Evolutionary conservation across 140 eudicot genomes (phyloP), one percentile per base, ranked within the genome.

Genomic region (Erigeron philadelphicus): DNA sequence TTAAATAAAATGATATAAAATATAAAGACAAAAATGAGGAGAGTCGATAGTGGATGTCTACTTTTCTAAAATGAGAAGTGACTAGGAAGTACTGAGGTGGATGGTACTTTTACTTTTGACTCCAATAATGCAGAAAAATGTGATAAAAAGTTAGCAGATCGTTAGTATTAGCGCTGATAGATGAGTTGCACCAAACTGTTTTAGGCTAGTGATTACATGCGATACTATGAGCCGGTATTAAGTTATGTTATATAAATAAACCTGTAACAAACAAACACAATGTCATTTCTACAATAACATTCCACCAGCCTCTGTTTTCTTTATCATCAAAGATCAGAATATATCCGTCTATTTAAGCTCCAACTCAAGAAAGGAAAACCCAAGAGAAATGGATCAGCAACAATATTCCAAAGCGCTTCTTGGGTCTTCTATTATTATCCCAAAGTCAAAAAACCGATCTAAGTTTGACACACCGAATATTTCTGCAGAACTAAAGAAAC

Each of bases 371-470:
- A 55, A 6, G 21, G 23, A 63, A 69, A 63, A 17, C 55, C 18
- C 11, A 10, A 77, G 25, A 59, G 66, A 71, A 31, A 81, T 76
- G 85, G 79, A 76, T 65, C 64, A 71, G 58, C 72, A 75, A 57
- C 61, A 69, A 4, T 68, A 58, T 70, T 68, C 68, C 59, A 61
- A 67, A 72, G 67, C 68, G 6, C 81, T 80, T 80, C 72, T 80
- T 42, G 73, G 17, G 71, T 72, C 75, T 71, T 35, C 79, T 61
- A 11, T 50, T 44, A 55, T 57, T 11, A 38, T 56, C 73, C 78
- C 66, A 60, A 49, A 55, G 23, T 71, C 79, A 17, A 75, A 44
- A 61, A 38, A 54, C 46, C 19, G 4, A 18, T 42, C 41, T 7
- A 76, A 61, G 63, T 54, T 62, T 61, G 38, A 19, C 4, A 23